Base-by-base conservation (phyloP, 1,139 yeast species). In the Saccharomyces hybrid region DNA sequence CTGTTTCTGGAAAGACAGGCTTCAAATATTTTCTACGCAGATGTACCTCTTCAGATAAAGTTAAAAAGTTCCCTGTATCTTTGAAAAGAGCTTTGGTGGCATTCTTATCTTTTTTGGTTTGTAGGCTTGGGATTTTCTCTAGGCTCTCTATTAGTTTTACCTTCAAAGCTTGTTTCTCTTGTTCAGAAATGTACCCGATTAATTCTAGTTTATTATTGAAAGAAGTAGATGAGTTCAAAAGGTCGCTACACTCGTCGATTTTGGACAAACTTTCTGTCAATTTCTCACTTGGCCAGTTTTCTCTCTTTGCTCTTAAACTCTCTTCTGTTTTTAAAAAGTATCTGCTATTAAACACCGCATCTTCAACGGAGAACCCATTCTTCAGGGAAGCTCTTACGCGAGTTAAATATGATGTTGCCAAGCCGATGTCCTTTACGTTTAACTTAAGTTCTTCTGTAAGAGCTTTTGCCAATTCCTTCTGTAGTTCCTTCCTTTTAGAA, bases 321-420 rank as follows among this genome's bases (percentile, higher is more conserved):
- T 78, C 64, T 50, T 79, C 80, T 60, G 80, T 79, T n/a, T 77
- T 62, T 55, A 76, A 68, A 62, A 77, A 78, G 70, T 70, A 79
- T 19, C 82, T 77, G 1, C 86, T 78, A 59, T 84, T 86, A 49
- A 73, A 73, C 56, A 75, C 75, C 9, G 91, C 83, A 52, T 86
- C 88, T 48, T 74, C 76, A n/a, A 75, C 59, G 0, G 72, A 54
- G 54, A 80, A 78, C 23, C 81, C 84, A 55, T 78, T 80, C 61
- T 75, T 75, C 52, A 81, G 56, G 55, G 73, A 78, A 49, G 77
- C 76, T 60, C 76, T 77, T 50, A 86, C 73, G 38, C 76, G 72
- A 16, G 79, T 69, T 52, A 87, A 72, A 65, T 93, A 80, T 44
- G 71, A 65, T 8, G 80, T 71, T 2, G 80, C 81, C n/a, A 74